phyloP scores from a whole-genome alignment of 352 stramenopile species.

The Globisporangium radiosum region DNA sequence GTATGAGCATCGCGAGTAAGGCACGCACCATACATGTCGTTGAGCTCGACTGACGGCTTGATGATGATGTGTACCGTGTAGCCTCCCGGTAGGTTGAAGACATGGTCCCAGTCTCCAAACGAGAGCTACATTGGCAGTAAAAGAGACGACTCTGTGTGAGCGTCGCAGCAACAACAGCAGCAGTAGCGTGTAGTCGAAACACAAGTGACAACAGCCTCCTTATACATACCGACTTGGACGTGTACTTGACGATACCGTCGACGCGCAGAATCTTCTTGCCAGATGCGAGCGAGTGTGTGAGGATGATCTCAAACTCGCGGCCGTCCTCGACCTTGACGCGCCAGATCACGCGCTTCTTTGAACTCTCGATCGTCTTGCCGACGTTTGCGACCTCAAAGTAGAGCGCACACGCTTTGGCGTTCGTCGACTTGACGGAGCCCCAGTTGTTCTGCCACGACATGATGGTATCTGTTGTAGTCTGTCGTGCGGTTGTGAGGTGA shows the following conservation, averaged over 20 bases:
- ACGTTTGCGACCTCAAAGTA: conserved; percentile 82
- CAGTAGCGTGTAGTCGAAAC: no score
- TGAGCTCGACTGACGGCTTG: conserved; percentile 79
- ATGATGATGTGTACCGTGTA: conserved; percentile 83
- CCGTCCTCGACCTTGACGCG: conserved; percentile 76
- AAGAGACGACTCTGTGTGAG: no score
- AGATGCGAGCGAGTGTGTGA: conserved; percentile 75
- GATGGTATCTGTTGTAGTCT: not conserved
- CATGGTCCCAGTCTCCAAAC: conserved; percentile 82
- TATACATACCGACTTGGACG: conserved; percentile 46
- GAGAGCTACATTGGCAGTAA: conserved; percentile 28
- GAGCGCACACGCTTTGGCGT: conserved; percentile 59
- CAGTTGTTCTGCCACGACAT: conserved; percentile 72
- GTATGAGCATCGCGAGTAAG: not conserved
- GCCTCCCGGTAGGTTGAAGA: conserved; percentile 73
- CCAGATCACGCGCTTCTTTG: conserved; percentile 82
- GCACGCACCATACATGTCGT: conserved; percentile 79
- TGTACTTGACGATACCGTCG: conserved; percentile 79
- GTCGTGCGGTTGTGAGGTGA: not conserved
- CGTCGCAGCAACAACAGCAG: no score
- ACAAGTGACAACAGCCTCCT: no score
- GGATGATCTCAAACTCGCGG: conserved; percentile 76
- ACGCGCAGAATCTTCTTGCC: conserved; percentile 78
- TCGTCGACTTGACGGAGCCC: conserved; percentile 62
- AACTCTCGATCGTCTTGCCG: conserved; percentile 79